Evolutionary conservation across 306 rosid species (phyloP), one percentile per base, ranked within the genome.

Genomic region (Astragalus glycyphyllos): DNA sequence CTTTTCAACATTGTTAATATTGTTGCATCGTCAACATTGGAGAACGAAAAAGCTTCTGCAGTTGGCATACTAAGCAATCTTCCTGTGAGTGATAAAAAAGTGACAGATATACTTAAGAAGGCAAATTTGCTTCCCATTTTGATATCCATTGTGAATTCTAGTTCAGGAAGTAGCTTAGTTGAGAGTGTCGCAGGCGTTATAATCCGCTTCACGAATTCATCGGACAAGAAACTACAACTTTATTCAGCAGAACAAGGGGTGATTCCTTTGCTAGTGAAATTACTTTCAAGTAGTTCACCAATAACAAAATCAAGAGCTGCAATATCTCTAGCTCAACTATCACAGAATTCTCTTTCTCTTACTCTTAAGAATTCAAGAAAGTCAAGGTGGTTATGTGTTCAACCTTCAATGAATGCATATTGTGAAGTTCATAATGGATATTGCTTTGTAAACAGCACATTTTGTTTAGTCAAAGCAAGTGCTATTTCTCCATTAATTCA

Each of bases 401-500:
- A 87, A 0, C 90, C 89, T 34, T 75, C 96, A 4, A 62, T 46
- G 29, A 80, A 75, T 32, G 82, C 86, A 6, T 60, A 79, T 57
- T 92, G 98, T 68, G 91, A 88, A 77, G 91, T 92, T 74, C 97
- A 92, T 70, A 85, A 82, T 44, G 87, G 88, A 40, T 71, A 72
- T 58, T 92, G 98, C 84, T 53, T 47, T 61, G 86, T 84, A 49
- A 90, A 86, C 48, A 82, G 79, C 65, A 86, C 97, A 66, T 86
- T 90, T 61, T 92, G 98, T 79, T 62, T 92, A 73, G 96, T 88
- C 32, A 92, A 92, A 75, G 93, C 96, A 0, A 83, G 79, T 11
- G 98, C 98, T 15, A 64, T 92, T 40, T 46, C 86, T 66, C 87
- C 82, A 3, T 77, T 90, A 55, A 76, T 92, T 72, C 82, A 82